A percentile compares a stretch with the other conserved stretches of the same genome.
These are phyloP conservation scores for Exophiala sideris DNA, from an alignment of 2,329 filamentous ascomycete species.

Conservation along the genomic window DNA sequence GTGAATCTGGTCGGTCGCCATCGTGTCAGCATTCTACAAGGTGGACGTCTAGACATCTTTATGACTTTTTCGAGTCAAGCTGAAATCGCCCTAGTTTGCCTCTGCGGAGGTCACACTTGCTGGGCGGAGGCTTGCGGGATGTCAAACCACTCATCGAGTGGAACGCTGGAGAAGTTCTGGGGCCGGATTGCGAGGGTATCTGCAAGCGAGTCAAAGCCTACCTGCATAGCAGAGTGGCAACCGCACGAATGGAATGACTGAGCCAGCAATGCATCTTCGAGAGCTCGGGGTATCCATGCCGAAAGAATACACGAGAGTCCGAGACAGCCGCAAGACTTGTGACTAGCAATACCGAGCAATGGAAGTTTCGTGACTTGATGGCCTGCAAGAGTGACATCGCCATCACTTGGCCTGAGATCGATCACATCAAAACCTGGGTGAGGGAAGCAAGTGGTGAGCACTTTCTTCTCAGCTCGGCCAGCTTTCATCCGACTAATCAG, in stretches of 20 bases:
- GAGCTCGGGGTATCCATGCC: constrained; percentile 13
- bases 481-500: no score
- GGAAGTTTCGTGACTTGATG: no score
- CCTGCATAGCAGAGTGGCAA: neutral
- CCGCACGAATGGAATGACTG: constrained; percentile 10
- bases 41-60: constrained; percentile 1
- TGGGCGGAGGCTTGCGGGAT: constrained; percentile 11
- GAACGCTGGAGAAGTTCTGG: neutral
- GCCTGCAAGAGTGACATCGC: no score
- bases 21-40: constrained; percentile 7
- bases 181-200: constrained; percentile 9
- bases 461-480: no score
- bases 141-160: constrained; percentile 13
- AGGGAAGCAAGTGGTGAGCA: no score
- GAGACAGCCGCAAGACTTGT: no score
- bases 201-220: constrained; percentile 8
- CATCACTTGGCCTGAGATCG: no score
- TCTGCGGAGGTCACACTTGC: constrained; percentile 2
- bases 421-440: no score
- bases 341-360: no score
- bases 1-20: constrained; percentile 7
- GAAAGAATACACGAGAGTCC: neutral
- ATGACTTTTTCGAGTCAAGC: constrained; percentile 5
- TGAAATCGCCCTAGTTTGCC: neutral
- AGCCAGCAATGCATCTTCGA: no score